Evolutionary conservation across 1,284 basidiomycete species (phyloP).

Genomic region (Malassezia pachydermatis): DNA sequence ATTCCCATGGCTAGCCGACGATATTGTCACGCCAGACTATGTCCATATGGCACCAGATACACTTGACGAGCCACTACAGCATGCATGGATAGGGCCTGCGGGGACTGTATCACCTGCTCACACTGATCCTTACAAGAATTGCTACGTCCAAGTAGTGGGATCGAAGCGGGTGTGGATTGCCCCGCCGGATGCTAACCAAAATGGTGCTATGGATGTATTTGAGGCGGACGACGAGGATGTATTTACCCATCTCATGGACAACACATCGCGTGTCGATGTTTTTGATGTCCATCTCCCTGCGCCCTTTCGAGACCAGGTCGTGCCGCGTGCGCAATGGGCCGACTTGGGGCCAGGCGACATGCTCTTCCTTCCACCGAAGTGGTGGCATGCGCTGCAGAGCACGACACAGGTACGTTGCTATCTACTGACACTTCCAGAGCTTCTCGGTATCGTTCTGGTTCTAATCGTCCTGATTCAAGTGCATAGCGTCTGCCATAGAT

Average conservation of each 20-base stretch:
- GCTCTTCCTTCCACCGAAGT: slow-evolving; percentile 22
- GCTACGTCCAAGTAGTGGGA: slow-evolving; percentile 80
- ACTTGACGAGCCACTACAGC: slow-evolving; percentile 53
- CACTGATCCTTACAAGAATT: slow-evolving; percentile 84
- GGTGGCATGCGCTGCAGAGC: slow-evolving; percentile 25
- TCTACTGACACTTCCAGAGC: neutral
- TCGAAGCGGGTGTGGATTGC: slow-evolving; percentile 84
- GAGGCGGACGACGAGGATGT: neutral
- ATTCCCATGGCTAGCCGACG: slow-evolving; percentile 64
- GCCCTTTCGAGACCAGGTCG: slow-evolving; percentile 9
- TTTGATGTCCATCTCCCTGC: slow-evolving; percentile 3
- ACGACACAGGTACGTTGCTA: slow-evolving; percentile 4
- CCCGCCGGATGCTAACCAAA: slow-evolving; percentile 51
- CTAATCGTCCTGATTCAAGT: neutral
- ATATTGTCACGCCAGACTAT: slow-evolving; percentile 74
- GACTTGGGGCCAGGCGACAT: slow-evolving; percentile 21
- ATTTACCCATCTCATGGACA: slow-evolving; percentile 11
- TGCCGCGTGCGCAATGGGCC: slow-evolving; percentile 7
- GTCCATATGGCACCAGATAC: slow-evolving; percentile 64
- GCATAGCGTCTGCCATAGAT: neutral
- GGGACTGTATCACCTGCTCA: slow-evolving; percentile 74
- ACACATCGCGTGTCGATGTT: slow-evolving; percentile 21
- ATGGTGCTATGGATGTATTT: neutral
- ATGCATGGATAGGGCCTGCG: slow-evolving; percentile 75
- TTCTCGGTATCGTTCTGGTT: slow-evolving; percentile 18